Conservation (phyloP, 495 filamentous ascomycete species). For the Glarea lozoyensis region DNA sequence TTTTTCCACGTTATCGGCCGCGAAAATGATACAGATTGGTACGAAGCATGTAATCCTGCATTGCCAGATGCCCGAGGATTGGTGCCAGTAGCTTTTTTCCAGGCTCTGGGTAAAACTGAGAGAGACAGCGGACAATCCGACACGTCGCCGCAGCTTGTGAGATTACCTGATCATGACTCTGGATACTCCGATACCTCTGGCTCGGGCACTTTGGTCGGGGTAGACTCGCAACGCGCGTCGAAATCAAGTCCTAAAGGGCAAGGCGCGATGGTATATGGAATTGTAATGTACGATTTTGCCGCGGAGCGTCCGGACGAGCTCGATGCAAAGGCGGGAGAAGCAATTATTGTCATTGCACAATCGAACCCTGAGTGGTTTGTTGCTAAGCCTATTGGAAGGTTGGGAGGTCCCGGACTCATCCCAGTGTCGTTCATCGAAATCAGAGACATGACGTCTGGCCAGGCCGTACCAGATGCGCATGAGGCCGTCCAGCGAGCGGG, state of each 20-base stretch:
- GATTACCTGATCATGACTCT: slow-evolving; percentile 59
- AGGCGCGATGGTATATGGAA: slow-evolving; percentile 88
- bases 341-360: slow-evolving; percentile 96
- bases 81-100: slow-evolving; percentile 89
- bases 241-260: slow-evolving; percentile 27
- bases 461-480: slow-evolving; percentile 70
- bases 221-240: slow-evolving; percentile 28
- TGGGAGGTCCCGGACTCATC: slow-evolving; percentile 91
- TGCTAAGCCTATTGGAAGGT: slow-evolving; percentile 90
- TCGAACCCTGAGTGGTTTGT: slow-evolving; percentile 99
- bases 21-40: slow-evolving; percentile 93
- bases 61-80: slow-evolving; percentile 81
- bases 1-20: slow-evolving; percentile 98
- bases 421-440: slow-evolving; percentile 97
- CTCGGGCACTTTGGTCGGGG: slow-evolving; percentile 19
- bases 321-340: slow-evolving; percentile 89
- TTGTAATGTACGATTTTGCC: slow-evolving; percentile 95
- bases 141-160: slow-evolving; percentile 48
- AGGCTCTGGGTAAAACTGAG: slow-evolving; percentile 81
- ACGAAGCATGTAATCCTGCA: slow-evolving; percentile 95
- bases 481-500: slow-evolving; percentile 85
- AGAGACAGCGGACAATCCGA: slow-evolving; percentile 78
- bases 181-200: slow-evolving; percentile 63
- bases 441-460: slow-evolving; percentile 81
- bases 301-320: slow-evolving; percentile 92